A percentile compares a stretch with the other conserved stretches of the same genome.
These are phyloP conservation scores for Sordariomycetes sp. DNA, from an alignment of 2,329 filamentous ascomycete genomes.

Conservation along the genomic window DNA sequence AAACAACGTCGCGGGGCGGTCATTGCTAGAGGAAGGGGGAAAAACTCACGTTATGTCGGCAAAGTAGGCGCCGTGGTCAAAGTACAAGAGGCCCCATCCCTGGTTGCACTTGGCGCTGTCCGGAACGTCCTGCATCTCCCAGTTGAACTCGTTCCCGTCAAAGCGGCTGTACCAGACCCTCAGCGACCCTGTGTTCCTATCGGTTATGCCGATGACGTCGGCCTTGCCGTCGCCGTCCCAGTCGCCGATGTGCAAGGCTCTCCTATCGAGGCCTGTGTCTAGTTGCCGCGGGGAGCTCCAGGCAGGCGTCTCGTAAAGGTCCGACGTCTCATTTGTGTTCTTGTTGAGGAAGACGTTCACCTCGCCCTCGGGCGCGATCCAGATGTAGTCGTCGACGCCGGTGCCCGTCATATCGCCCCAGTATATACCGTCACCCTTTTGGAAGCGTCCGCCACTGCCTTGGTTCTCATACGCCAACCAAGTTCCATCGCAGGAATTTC, in stretches of 20 bases:
- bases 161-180: background rate
- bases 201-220: slow-evolving; percentile 10
- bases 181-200: background rate
- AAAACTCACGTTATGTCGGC: slow-evolving; percentile 14
- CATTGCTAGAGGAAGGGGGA: background rate
- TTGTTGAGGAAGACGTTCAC: background rate
- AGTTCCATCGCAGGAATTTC: background rate
- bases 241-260: slow-evolving; percentile 17
- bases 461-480: slow-evolving; percentile 8
- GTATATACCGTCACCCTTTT: slow-evolving; percentile 6
- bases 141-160: background rate
- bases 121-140: background rate
- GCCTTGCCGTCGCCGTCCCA: slow-evolving; percentile 24
- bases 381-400: slow-evolving; percentile 12
- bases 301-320: background rate
- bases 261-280: background rate
- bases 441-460: slow-evolving; percentile 9
- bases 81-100: slow-evolving; percentile 12
- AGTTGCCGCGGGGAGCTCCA: background rate
- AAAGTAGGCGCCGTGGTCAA: slow-evolving; percentile 17
- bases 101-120: slow-evolving; percentile 12
- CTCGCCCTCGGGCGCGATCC: slow-evolving; percentile 7
- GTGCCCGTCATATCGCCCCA: slow-evolving; percentile 9
- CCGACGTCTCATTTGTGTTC: background rate
- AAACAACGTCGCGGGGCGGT: too few species aligned